These are phyloP conservation scores for Epichloe gansuensis DNA, from an alignment of 2,329 filamentous ascomycete genomes.

Conservation along the genomic window DNA sequence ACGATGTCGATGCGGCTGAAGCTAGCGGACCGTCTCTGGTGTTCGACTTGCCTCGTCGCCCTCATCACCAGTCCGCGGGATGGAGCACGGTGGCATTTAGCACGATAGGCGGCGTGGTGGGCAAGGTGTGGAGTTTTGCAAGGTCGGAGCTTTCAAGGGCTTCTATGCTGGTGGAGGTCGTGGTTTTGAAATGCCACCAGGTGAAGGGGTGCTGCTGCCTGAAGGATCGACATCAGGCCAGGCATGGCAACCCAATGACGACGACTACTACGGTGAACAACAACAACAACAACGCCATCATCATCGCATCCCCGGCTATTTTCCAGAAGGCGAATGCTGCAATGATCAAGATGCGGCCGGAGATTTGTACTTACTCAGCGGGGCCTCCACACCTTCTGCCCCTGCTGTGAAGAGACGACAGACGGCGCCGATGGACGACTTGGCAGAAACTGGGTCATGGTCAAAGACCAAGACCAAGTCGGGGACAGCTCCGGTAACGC, in stretches of 20 bases:
- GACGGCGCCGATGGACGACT: slow-evolving; percentile 39
- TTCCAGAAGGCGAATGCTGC: slow-evolving; percentile 20
- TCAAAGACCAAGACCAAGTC: slow-evolving; percentile 33
- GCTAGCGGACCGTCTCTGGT: slow-evolving; percentile 20
- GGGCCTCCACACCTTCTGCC: slow-evolving; percentile 29
- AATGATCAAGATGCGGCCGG: slow-evolving; percentile 9
- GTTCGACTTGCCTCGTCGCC: slow-evolving; percentile 19
- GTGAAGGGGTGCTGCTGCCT: slow-evolving; percentile 15
- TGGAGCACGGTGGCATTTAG: slow-evolving; percentile 50
- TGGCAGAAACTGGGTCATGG: slow-evolving; percentile 62
- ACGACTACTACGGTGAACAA: slow-evolving; percentile 12
- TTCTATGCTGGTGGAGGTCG: slow-evolving; percentile 78
- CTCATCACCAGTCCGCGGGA: slow-evolving; percentile 20
- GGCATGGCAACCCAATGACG: slow-evolving; percentile 3
- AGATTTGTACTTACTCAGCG: slow-evolving; percentile 18
- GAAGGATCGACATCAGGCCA: slow-evolving; percentile 7
- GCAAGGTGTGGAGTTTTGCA: slow-evolving; percentile 82
- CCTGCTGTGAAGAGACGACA: slow-evolving; percentile 43
- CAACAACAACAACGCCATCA: slow-evolving; percentile 7
- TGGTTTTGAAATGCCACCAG: slow-evolving; percentile 45
- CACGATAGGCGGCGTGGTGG: slow-evolving; percentile 54
- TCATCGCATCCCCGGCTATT: slow-evolving; percentile 16
- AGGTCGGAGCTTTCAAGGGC: slow-evolving; percentile 58
- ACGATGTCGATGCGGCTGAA: slow-evolving; percentile 24
- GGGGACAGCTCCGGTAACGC: slow-evolving; percentile 4